These are phyloP conservation scores for Neopestalotiopsis rosae DNA, from an alignment of 2,329 filamentous ascomycete species.

Conservation along the genomic window DNA sequence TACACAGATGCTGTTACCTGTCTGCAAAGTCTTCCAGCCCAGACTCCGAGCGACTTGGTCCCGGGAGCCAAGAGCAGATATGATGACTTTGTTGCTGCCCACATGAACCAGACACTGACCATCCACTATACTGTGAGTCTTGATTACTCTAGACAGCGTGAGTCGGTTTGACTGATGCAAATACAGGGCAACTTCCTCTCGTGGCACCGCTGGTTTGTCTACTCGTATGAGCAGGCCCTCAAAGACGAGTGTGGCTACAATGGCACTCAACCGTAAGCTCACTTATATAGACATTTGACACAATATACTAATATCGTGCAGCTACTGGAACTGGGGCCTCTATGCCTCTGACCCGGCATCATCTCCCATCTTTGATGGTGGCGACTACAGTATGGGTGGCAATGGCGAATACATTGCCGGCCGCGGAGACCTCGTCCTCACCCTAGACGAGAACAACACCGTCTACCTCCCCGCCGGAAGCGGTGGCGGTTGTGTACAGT, in stretches of 20 bases:
- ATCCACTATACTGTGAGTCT: constrained; percentile 38
- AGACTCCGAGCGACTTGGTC: constrained; percentile 13
- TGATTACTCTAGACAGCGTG: neutral
- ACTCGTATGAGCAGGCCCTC: constrained; percentile 36
- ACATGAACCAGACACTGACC: constrained; percentile 39
- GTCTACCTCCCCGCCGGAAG: constrained; percentile 24
- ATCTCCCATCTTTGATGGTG: constrained; percentile 42
- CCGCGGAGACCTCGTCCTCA: neutral
- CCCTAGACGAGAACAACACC: constrained; percentile 19
- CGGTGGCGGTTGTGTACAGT: constrained; percentile 39
- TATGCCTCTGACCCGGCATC: constrained; percentile 34
- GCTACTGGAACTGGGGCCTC: constrained; percentile 44
- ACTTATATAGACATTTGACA: neutral
- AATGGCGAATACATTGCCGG: constrained; percentile 26
- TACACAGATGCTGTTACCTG: constrained; percentile 17
- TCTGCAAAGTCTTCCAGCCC: constrained; percentile 9
- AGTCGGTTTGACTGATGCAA: neutral
- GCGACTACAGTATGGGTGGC: constrained; percentile 40
- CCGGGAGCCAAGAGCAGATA: constrained; percentile 11
- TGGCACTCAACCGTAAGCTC: constrained; percentile 10
- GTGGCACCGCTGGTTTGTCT: constrained; percentile 24
- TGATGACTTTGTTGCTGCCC: constrained; percentile 33
- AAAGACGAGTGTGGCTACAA: constrained; percentile 44
- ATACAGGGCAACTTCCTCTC: constrained; percentile 23
- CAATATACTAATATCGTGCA: constrained; percentile 28